Base-by-base conservation (phyloP, 768 basidiomycete genomes). In the Boletus coccyginus region DNA sequence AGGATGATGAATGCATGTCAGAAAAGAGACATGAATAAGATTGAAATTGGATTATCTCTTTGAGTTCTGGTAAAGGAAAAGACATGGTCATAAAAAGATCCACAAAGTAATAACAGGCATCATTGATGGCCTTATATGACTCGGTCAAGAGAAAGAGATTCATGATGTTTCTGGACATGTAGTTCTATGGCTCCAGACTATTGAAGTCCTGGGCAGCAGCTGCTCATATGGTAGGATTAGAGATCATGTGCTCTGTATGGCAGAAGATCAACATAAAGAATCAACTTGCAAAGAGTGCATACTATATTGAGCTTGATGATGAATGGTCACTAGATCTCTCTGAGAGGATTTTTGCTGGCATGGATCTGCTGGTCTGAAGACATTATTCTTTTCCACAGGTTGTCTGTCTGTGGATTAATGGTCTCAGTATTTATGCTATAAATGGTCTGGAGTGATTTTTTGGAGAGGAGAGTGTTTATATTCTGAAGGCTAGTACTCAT, bases 151-250 rank as follows among this genome's bases (percentile, higher is more conserved):
- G 52, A 3, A 53, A 57, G 0, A 57, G 51, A 16, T 57, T 57
- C 2, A 57, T 53, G 2, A 57, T 49, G 38, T 52, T 57, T 48
- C 47, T 47, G 0, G 52, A 0, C 10, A 57, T 47, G 21, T 57
- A 53, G 5, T 3, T 48, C 31, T 32, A 36, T 5, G 51, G 56
- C 1, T 49, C 24, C n/a, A 57, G 56, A 44, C 51, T 57, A 9
- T 53, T 24, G 9, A 57, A 43, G 9, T 57, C 51, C 39, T 53
- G 10, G 6, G 44, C 2, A 1, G 51, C 46, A n/a, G 14, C 33
- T 17, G 56, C 56, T 51, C 56, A 57, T 48, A 57, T 53, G 5
- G 56, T 53, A 43, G 56, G 51, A 17, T 57, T 57, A 0, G 51
- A 43, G 2, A 57, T 39, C 6, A 35, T 27, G 9, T 3, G 36